Evolutionary conservation across 2,329 filamentous ascomycete genomes (phyloP).

Genomic region (Fusarium paranaense): DNA sequence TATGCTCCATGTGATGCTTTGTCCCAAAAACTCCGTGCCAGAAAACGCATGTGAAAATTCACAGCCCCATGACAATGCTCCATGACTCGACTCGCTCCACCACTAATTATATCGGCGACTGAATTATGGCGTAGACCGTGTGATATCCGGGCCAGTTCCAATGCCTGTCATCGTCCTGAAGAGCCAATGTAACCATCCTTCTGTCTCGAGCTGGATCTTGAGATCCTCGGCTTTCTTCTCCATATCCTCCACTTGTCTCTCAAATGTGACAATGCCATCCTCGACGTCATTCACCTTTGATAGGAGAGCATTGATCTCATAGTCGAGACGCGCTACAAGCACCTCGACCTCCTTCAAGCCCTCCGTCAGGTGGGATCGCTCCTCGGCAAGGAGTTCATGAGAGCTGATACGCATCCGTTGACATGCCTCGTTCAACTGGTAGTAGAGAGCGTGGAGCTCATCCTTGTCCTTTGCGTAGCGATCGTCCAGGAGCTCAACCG

Average conservation of each 20-base stretch:
- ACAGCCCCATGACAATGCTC: conserved; percentile 7
- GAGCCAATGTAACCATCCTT: conserved; percentile 74
- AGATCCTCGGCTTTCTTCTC: conserved; percentile 74
- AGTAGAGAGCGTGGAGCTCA: conserved; percentile 74
- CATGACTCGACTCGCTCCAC: background rate
- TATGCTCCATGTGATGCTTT: conserved; percentile 10
- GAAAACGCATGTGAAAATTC: conserved; percentile 5
- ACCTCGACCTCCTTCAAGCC: conserved; percentile 83
- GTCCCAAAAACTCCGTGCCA: conserved; percentile 36
- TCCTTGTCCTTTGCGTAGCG: conserved; percentile 72
- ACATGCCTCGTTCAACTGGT: conserved; percentile 77
- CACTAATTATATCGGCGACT: background rate
- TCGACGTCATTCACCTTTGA: conserved; percentile 89
- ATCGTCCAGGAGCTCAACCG: conserved; percentile 70
- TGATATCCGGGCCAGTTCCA: conserved; percentile 69
- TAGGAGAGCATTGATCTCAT: conserved; percentile 85
- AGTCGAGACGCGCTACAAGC: conserved; percentile 87
- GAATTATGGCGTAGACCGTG: conserved; percentile 42
- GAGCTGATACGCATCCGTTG: conserved; percentile 74
- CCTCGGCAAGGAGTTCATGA: conserved; percentile 75
- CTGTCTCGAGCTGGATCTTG: conserved; percentile 70
- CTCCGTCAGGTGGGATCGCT: conserved; percentile 76
- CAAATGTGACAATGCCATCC: conserved; percentile 82
- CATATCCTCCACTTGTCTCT: conserved; percentile 79
- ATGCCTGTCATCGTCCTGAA: conserved; percentile 71